These are phyloP conservation scores for Xylaria cubensis DNA, from an alignment of 495 filamentous ascomycete genomes.

Conservation along the genomic window DNA sequence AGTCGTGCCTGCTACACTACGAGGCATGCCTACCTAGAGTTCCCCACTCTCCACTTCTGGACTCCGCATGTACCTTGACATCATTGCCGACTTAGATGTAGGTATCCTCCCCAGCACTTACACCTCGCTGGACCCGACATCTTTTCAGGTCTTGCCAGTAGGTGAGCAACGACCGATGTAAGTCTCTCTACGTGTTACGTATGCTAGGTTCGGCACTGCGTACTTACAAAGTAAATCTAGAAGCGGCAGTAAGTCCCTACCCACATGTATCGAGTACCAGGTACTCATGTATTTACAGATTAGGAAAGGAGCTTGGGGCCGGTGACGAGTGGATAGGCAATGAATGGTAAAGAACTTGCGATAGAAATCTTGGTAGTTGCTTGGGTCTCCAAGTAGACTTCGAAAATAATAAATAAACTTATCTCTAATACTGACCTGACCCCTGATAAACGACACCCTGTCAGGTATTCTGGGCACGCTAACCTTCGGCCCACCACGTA, in stretches of 20 bases:
- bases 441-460: too few species aligned
- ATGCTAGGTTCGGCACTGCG: neutral
- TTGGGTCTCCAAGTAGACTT: neutral
- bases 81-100: neutral
- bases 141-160: neutral
- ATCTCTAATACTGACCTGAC: too few species aligned
- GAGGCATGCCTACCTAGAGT: neutral
- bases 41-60: neutral
- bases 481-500: too few species aligned
- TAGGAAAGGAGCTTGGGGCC: neutral
- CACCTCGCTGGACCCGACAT: neutral
- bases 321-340: neutral
- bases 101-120: neutral
- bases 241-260: conserved; percentile 15
- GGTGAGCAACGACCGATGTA: neutral
- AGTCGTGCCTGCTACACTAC: conserved; percentile 13
- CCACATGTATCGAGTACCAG: neutral
- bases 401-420: neutral
- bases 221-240: neutral
- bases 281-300: neutral
- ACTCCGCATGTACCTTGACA: conserved; percentile 6
- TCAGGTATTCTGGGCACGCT: too few species aligned
- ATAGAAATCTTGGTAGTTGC: neutral
- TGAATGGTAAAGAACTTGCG: neutral
- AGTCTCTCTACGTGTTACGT: neutral